Conservation (phyloP, 2,329 filamentous ascomycete genomes). For the Cercospora sojina region DNA sequence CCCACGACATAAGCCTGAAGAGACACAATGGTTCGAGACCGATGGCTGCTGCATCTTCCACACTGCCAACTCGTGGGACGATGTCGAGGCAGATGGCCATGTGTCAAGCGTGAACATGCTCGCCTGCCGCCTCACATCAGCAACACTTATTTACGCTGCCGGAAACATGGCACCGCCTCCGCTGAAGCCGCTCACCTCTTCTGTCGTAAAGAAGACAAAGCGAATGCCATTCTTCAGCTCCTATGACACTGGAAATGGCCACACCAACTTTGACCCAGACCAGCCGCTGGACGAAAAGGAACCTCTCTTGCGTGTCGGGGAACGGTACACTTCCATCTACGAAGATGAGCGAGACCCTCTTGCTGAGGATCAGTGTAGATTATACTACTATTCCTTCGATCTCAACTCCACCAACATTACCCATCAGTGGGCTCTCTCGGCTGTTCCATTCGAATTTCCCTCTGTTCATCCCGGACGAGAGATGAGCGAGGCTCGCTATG, state of each 20-base stretch:
- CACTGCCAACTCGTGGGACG: constrained; percentile 69
- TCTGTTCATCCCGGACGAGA: constrained; percentile 55
- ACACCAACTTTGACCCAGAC: constrained; percentile 33
- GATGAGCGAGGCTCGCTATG: constrained; percentile 59
- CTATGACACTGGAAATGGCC: constrained; percentile 41
- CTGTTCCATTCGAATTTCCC: constrained; percentile 69
- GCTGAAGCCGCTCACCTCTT: constrained; percentile 30
- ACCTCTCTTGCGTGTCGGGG: constrained; percentile 26
- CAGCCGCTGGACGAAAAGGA: constrained; percentile 34
- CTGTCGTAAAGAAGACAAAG: constrained; percentile 34
- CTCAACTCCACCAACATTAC: constrained; percentile 49
- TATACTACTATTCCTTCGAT: constrained; percentile 68
- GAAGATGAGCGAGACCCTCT: constrained; percentile 26
- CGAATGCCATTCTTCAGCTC: constrained; percentile 50
- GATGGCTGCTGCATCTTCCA: constrained; percentile 69
- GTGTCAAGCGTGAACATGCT: constrained; percentile 59
- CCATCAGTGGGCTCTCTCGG: constrained; percentile 63
- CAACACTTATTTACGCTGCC: constrained; percentile 62
- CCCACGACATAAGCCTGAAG: constrained; percentile 58
- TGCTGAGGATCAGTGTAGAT: constrained; percentile 65
- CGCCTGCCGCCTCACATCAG: constrained; percentile 65
- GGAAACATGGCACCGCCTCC: constrained; percentile 60
- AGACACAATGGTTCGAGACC: constrained; percentile 66
- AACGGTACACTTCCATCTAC: constrained; percentile 16
- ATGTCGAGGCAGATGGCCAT: constrained; percentile 38